Evolutionary conservation across 345 rosid species (phyloP).

Genomic region (Syzygium grande): DNA sequence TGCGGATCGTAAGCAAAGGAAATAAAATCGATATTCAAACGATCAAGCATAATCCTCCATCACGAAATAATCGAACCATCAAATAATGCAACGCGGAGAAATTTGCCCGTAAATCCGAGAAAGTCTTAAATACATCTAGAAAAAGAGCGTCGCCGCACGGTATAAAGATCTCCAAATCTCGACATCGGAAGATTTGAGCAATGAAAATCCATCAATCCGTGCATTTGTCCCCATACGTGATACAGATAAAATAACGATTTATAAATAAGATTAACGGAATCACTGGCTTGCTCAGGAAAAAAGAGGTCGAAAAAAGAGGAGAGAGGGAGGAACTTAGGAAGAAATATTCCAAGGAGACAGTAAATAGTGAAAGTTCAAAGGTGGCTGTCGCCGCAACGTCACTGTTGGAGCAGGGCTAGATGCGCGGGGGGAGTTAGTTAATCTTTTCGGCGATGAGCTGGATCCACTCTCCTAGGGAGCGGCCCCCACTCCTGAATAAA

Average conservation of each 20-base stretch:
- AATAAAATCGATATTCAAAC: neutral
- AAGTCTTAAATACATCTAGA: too few species aligned
- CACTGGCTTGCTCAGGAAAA: neutral
- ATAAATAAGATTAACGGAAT: neutral
- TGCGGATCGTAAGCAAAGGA: too few species aligned
- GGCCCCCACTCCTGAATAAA: constrained; percentile 2
- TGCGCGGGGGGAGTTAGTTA: constrained; percentile 3
- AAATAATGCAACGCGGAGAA: too few species aligned
- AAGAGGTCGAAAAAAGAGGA: too few species aligned
- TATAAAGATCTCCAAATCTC: too few species aligned
- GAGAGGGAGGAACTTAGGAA: neutral
- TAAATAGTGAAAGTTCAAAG: neutral
- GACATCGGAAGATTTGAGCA: too few species aligned
- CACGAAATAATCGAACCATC: neutral
- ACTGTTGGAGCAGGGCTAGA: neutral
- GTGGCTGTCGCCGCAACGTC: neutral
- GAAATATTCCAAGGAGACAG: neutral
- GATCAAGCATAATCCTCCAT: neutral
- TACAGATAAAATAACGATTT: neutral
- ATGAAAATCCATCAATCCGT: too few species aligned
- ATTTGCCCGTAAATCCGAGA: too few species aligned
- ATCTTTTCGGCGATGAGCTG: constrained; percentile 2
- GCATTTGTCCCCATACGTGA: too few species aligned
- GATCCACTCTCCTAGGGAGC: constrained; percentile 4
- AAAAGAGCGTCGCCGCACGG: too few species aligned